Base-by-base conservation (phyloP, 768 basidiomycete genomes). In the Nevesoporus exiguus region DNA sequence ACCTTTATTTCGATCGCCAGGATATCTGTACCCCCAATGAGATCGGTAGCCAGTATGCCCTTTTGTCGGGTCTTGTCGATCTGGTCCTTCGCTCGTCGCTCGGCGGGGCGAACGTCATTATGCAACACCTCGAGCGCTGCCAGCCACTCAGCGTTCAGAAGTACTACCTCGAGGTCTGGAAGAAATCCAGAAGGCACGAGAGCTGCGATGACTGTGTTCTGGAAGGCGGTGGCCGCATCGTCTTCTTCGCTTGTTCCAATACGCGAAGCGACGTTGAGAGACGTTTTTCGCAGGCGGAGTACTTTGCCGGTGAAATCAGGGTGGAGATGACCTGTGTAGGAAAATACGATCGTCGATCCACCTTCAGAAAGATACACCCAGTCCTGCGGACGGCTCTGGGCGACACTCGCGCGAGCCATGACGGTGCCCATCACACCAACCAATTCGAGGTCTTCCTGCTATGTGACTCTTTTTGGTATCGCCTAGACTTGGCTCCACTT, bases 1-100 rank as follows among this genome's bases (percentile, higher is more conserved):
- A 92, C 96, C 84, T 98, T 98, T 70, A 98, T 92, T 74, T 98
- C 96, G 4, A 97, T 79, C 3, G 88, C 83, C 42, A 93, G 70
- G 6, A 66, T 55, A 45, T 80, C 81, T 46, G 76, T 60, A 8
- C 80, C 78, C 29, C 85, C 82, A 10, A 94, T 78, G 33, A 94
- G 80, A 71, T 98, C 87, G 9, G 90, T 87, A 17, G 90, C 91
- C 39, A 97, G 72, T 8, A 91, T 76, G 9, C 80, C 93, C 51
- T 80, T 84, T 40, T 55, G 71, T 43, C 75, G 74, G 5, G 61
- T 62, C 19, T 77, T 58, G 63, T 94, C 89, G 36, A 94, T 81
- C 40, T 65, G 69, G 64, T 85, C 88, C 56, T 71, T 78, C 30
- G 58, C 66, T 51, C 76, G 76, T 59, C 94, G 78, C 41, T 76